These are phyloP conservation scores for Aeminium ludgeri DNA, from an alignment of 495 filamentous ascomycete genomes.

Conservation along the genomic window DNA sequence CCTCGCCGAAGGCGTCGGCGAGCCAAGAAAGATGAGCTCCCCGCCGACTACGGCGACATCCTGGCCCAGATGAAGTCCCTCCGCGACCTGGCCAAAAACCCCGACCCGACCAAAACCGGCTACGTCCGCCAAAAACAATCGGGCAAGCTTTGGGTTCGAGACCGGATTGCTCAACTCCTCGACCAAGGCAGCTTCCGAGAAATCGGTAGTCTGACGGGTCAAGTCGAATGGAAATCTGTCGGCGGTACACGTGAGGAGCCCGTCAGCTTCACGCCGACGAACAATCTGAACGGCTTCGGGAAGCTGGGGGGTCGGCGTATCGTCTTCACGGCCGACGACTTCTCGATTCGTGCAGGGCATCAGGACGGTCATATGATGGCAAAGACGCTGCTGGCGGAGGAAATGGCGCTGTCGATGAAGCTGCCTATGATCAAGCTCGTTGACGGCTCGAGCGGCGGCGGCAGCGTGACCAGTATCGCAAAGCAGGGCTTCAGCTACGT, in stretches of 20 bases:
- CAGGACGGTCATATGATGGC: constrained; percentile 34
- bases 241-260: constrained; percentile 34
- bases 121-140: constrained; percentile 44
- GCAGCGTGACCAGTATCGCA: constrained; percentile 41
- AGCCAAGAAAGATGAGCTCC: constrained; percentile 24
- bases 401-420: constrained; percentile 23
- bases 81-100: constrained; percentile 33
- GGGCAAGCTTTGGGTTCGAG: constrained; percentile 49
- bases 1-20: constrained; percentile 11
- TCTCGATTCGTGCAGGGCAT: constrained; percentile 46
- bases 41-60: constrained; percentile 45
- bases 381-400: constrained; percentile 44
- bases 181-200: constrained; percentile 38
- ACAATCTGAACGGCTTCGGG: constrained; percentile 28
- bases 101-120: constrained; percentile 35
- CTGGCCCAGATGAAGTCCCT: constrained; percentile 35
- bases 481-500: constrained; percentile 28
- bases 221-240: constrained; percentile 38
- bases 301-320: constrained; percentile 35
- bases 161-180: constrained; percentile 39
- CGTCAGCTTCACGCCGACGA: constrained; percentile 15
- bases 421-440: constrained; percentile 45
- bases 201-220: constrained; percentile 42
- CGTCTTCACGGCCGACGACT: constrained; percentile 45
- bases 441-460: constrained; percentile 45